Evolutionary conservation across 2,329 filamentous ascomycete species (phyloP).

Genomic region (Monilinia fructigena): DNA sequence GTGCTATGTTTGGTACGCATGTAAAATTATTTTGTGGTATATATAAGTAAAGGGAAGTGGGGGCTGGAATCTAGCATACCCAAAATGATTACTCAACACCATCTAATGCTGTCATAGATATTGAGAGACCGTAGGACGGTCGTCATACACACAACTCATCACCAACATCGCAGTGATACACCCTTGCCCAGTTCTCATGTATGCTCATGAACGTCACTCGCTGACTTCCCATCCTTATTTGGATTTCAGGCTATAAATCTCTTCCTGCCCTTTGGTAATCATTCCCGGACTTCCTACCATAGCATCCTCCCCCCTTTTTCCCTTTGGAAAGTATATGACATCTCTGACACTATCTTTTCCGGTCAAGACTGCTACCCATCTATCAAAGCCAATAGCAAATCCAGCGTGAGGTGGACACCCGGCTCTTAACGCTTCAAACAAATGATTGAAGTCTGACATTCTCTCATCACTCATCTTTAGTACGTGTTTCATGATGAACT

Average conservation of each 20-base stretch:
- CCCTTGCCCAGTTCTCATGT: background rate
- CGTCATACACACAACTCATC: background rate
- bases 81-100: background rate
- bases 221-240: background rate
- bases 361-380: slow-evolving; percentile 76
- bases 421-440: slow-evolving; percentile 76
- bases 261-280: slow-evolving; percentile 53
- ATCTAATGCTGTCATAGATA: background rate
- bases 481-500: slow-evolving; percentile 79
- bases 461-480: slow-evolving; percentile 51
- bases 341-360: slow-evolving; percentile 77
- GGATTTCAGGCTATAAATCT: slow-evolving; percentile 25
- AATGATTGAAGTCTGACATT: slow-evolving; percentile 72
- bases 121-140: background rate
- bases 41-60: background rate
- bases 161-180: background rate
- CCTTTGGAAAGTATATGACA: slow-evolving; percentile 97
- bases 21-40: background rate
- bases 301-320: slow-evolving; percentile 80
- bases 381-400: slow-evolving; percentile 88
- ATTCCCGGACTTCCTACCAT: slow-evolving; percentile 75
- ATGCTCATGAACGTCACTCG: background rate
- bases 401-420: slow-evolving; percentile 96
- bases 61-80: background rate
- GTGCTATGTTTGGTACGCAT: background rate